A percentile compares a stretch with the other conserved stretches of the same genome.
phyloP scores from a whole-genome alignment of 495 filamentous ascomycete species.

The Hyaloscypha variabilis region DNA sequence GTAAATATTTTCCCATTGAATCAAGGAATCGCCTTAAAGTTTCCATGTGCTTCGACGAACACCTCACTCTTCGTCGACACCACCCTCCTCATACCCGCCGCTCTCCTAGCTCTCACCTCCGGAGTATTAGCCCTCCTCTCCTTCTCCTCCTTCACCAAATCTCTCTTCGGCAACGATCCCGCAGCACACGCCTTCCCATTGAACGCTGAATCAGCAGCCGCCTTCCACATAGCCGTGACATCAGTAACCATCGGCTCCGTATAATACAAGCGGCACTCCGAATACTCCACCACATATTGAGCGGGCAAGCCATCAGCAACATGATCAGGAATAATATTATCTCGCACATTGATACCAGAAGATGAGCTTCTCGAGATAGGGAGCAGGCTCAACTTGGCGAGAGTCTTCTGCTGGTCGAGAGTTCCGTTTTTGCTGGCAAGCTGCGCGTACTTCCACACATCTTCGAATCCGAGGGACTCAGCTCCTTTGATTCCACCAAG shows the following conservation, averaged over 20 bases:
- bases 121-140: no score
- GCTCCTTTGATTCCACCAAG: slow-evolving; percentile 63
- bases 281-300: slow-evolving; percentile 28
- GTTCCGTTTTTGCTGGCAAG: slow-evolving; percentile 3
- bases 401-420: slow-evolving; percentile 9
- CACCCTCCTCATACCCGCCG: no score
- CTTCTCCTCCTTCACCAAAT: neutral
- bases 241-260: slow-evolving; percentile 28
- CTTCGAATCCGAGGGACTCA: slow-evolving; percentile 15
- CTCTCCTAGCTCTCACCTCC: no score
- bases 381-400: slow-evolving; percentile 12
- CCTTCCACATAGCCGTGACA: slow-evolving; percentile 28
- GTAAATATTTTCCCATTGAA: no score
- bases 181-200: slow-evolving; percentile 18
- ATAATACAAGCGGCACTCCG: slow-evolving; percentile 31
- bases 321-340: slow-evolving; percentile 40
- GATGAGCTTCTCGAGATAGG: slow-evolving; percentile 16
- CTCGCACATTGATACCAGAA: slow-evolving; percentile 41
- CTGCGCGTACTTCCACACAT: slow-evolving; percentile 23
- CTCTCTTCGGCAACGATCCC: slow-evolving; percentile 18
- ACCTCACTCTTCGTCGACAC: no score
- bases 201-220: slow-evolving; percentile 25
- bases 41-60: no score
- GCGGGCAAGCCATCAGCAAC: slow-evolving; percentile 36
- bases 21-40: no score